Conservation (phyloP, 2,329 filamentous ascomycete genomes). For the Xylariomycetidae sp. region DNA sequence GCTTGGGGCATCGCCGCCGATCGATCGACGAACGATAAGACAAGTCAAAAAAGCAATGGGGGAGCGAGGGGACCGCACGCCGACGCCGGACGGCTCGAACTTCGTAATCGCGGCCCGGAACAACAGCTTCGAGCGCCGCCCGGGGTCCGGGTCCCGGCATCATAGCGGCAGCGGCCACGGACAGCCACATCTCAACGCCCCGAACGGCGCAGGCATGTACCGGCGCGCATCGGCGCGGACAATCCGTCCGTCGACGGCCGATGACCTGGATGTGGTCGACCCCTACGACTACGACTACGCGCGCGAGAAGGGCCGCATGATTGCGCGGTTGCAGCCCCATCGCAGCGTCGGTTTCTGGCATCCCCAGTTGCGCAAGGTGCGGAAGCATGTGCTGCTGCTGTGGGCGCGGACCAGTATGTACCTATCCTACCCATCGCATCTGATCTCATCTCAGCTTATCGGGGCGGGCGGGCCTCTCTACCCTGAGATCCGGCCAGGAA, state of each 20-base stretch:
- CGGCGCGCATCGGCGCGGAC: neutral
- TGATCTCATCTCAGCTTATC: too few species aligned
- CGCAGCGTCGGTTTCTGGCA: conserved; percentile 21
- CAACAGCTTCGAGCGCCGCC: neutral
- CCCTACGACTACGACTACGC: conserved; percentile 8
- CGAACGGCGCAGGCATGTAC: neutral
- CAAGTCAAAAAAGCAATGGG: too few species aligned
- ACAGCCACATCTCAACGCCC: too few species aligned
- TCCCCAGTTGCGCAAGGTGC: conserved; percentile 14
- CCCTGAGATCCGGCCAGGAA: too few species aligned
- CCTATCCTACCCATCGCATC: too few species aligned
- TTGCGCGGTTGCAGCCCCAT: conserved; percentile 9
- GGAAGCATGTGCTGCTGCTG: conserved; percentile 10
- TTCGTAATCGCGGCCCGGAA: conserved; percentile 8
- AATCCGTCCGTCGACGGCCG: conserved; percentile 1
- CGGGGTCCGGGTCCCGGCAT: neutral
- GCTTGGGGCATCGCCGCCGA: too few species aligned
- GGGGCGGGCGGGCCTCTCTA: too few species aligned
- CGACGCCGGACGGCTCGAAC: conserved; percentile 6
- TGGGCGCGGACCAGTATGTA: conserved; percentile 18
- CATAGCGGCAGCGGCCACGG: conserved; percentile 1
- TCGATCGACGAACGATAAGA: too few species aligned
- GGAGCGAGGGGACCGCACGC: too few species aligned
- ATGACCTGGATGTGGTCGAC: conserved; percentile 7
- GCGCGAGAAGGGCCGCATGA: conserved; percentile 3